These are phyloP conservation scores for Saccharata proteae DNA, from an alignment of 2,329 filamentous ascomycete genomes.

Conservation along the genomic window DNA sequence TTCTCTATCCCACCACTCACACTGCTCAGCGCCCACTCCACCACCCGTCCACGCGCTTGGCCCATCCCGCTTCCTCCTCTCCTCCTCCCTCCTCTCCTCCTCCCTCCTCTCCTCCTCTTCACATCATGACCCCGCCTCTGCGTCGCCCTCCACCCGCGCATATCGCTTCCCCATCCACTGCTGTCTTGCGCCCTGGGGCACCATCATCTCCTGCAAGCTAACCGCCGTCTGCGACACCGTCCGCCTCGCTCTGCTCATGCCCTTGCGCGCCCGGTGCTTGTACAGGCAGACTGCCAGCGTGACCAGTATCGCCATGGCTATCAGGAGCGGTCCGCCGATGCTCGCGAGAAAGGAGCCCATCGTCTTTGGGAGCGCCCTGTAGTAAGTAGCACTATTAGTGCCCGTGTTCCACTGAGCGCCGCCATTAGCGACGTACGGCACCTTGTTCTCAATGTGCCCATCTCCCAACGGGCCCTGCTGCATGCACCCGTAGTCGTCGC, in stretches of 20 bases:
- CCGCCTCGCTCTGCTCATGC: conserved; percentile 7
- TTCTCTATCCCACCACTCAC: too few species aligned
- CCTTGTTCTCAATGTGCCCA: conserved; percentile 9
- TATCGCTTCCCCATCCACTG: conserved; percentile 4
- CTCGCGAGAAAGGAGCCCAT: conserved; percentile 5
- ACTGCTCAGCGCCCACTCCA: too few species aligned
- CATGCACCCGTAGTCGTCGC: conserved; percentile 21
- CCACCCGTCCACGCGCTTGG: too few species aligned
- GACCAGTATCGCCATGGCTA: conserved; percentile 3
- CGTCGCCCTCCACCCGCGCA: conserved; percentile 5
- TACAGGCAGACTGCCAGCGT: conserved; percentile 7
- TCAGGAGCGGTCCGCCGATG: conserved; percentile 6
- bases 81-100: neutral
- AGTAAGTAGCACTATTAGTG: conserved; percentile 8
- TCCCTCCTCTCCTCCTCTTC: neutral
- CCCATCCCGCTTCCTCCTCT: neutral
- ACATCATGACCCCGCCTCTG: conserved; percentile 5
- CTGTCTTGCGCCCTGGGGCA: conserved; percentile 4
- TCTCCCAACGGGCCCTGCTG: conserved; percentile 9
- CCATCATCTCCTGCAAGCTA: conserved; percentile 6
- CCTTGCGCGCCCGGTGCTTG: conserved; percentile 8
- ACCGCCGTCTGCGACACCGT: conserved; percentile 8
- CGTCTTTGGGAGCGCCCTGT: conserved; percentile 5
- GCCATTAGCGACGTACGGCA: conserved; percentile 8
- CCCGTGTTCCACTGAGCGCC: conserved; percentile 8